Evolutionary conservation across 768 basidiomycete species (phyloP), one percentile per base, ranked within the genome.

Genomic region (Lactifluus subvellereus): DNA sequence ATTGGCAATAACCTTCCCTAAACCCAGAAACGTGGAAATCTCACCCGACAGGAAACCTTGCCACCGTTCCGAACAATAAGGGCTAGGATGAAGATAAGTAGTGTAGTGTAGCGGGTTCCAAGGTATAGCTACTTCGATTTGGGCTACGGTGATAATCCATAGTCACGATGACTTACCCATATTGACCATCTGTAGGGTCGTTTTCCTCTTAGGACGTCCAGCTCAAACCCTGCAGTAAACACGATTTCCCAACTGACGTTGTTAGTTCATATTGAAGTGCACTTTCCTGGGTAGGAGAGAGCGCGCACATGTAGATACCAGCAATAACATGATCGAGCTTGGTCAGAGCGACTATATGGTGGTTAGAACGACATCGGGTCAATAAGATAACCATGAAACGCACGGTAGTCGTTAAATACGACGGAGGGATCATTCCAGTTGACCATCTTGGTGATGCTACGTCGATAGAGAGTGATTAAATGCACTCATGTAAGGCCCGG

Each of bases 351-450:
- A 27, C 57, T 59, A 45, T 6, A n/a, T 14, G 18, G 11, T 14
- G 32, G n/a, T 51, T n/a, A 42, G 11, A 6, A n/a, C 0, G 10
- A 30, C 11, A 30, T 13, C 14, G 1, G 11, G 42, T 2, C 2
- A 5, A 33, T 1, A 42, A 2, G 7, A 30, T 9, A 9, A 20
- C n/a, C 38, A 30, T 27, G 13, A 5, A n/a, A 51, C 56, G 50
- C n/a, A 62, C 61, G 18, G 50, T 47, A 62, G 43, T 62, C 61
- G 4, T 37, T 9, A 2, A 57, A 16, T 1, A 62, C 1, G 50
- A 58, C 16, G 35, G n/a, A 5, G 2, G 61, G 50, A 20, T 62
- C 37, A 7, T 57, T 42, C 56, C 56, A 62, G 61, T 62, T 47
- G 40, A 62, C 61, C 61, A 62, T 62, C 22, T 47, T 53, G 61